phyloP scores from a whole-genome alignment of 352 stramenopile genomes.

The Peronospora farinosa region DNA sequence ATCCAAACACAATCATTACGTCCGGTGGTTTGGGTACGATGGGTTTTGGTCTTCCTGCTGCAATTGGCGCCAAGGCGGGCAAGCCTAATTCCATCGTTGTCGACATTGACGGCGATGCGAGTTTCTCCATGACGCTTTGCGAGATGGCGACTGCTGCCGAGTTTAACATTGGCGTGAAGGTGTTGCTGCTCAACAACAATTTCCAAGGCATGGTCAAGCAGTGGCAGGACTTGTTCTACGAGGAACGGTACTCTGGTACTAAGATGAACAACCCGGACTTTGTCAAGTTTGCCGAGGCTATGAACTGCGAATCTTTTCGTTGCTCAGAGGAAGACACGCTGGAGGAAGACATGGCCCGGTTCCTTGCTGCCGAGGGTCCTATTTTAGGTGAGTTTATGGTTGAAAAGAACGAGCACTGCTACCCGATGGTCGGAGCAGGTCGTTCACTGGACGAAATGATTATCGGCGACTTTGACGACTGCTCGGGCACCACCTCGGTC shows the following conservation, averaged over 20 bases:
- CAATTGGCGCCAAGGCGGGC: conserved; percentile 91
- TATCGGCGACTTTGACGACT: conserved; percentile 92
- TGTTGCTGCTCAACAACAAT: conserved; percentile 95
- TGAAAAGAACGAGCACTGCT: conserved; percentile 92
- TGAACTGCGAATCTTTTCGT: conserved; percentile 90
- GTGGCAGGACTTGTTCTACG: conserved; percentile 96
- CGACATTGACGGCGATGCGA: conserved; percentile 93
- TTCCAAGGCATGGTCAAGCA: conserved; percentile 97
- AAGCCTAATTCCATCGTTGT: conserved; percentile 82
- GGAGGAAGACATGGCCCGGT: conserved; percentile 87
- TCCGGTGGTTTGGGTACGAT: conserved; percentile 93
- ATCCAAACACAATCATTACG: conserved; percentile 90
- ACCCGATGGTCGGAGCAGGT: conserved; percentile 91
- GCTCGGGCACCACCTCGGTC: conserved; percentile 85
- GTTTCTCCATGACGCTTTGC: conserved; percentile 95
- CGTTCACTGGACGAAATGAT: conserved; percentile 93
- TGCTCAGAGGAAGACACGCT: conserved; percentile 87
- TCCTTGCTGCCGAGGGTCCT: conserved; percentile 90
- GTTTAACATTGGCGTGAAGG: conserved; percentile 92
- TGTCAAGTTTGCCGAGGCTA: conserved; percentile 88
- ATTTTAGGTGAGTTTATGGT: conserved; percentile 92
- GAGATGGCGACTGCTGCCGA: conserved; percentile 94
- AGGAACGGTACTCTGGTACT: conserved; percentile 89
- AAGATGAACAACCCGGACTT: conserved; percentile 93
- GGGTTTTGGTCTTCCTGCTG: conserved; percentile 90